A percentile compares a stretch with the other conserved stretches of the same genome.
phyloP scores from a whole-genome alignment of 495 filamentous ascomycete species.

The Letharia lupina region DNA sequence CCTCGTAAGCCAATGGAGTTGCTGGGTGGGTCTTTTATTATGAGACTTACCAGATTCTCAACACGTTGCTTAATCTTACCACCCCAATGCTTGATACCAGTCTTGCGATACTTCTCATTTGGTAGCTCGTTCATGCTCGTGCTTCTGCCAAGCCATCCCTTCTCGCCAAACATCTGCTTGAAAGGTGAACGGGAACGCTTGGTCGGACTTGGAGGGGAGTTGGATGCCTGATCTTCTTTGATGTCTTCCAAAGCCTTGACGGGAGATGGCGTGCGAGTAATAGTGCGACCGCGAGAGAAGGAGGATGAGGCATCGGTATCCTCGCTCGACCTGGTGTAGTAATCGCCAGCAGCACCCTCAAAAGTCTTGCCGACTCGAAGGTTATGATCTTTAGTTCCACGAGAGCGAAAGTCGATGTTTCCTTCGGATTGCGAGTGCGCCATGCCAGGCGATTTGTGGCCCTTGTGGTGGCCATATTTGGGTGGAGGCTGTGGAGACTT shows the following conservation, averaged over 20 bases:
- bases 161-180: slow-evolving; percentile 48
- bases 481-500: slow-evolving; percentile 4
- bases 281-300: slow-evolving; percentile 18
- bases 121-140: slow-evolving; percentile 28
- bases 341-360: slow-evolving; percentile 1
- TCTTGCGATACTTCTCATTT: slow-evolving; percentile 30
- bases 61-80: slow-evolving; percentile 43
- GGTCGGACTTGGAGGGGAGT: slow-evolving; percentile 18
- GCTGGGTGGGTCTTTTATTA: not conserved
- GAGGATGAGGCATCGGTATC: slow-evolving; percentile 16
- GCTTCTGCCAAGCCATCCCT: slow-evolving; percentile 43
- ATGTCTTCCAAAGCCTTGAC: slow-evolving; percentile 23
- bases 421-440: slow-evolving; percentile 25
- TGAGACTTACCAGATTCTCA: slow-evolving; percentile 36
- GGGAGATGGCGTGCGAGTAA: slow-evolving; percentile 22
- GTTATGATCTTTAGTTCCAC: slow-evolving; percentile 6
- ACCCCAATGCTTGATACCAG: slow-evolving; percentile 33
- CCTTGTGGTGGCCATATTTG: slow-evolving; percentile 13
- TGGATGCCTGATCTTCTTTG: slow-evolving; percentile 19
- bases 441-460: slow-evolving; percentile 20
- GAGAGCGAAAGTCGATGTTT: slow-evolving; percentile 19
- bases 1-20: not conserved
- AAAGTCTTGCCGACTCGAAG: slow-evolving; percentile 10
- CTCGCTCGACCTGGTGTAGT: slow-evolving; percentile 9
- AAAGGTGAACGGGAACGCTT: slow-evolving; percentile 36